Base-by-base conservation (phyloP, 2,329 filamentous ascomycete genomes). In the Zalaria obscura region DNA sequence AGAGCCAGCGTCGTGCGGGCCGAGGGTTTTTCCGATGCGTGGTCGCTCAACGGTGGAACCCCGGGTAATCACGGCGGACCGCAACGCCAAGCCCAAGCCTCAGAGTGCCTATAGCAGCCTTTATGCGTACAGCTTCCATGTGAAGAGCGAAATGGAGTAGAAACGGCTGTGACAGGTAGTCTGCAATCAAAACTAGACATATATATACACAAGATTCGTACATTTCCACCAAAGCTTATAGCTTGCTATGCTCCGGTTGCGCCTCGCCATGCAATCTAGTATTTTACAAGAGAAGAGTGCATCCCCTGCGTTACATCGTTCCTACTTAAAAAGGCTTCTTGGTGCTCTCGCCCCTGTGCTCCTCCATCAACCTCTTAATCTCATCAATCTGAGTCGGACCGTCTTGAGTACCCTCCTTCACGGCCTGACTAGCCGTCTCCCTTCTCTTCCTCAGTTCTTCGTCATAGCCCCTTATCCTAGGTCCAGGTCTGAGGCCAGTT, bases 381-480 rank as follows among this genome's bases (percentile, higher is more conserved):
- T 37, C 35, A 9, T 38, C 10, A 27, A 38, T 25, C 9, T 28
- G 9, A 18, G 10, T 38, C 9, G 10, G 5, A 3, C 4, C 11
- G 9, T 3, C 29, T n/a, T 32, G 29, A 7, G 7, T n/a, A 32
- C 29, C 29, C 29, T 32, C 7, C 18, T 18, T 18, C 18, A 18
- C 18, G 18, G 18, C 18, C 18, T 18, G 18, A 18, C 18, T 18
- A 18, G 18, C 18, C 29, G n/a, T n/a, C 29, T 32, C 29, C 29
- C 29, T 32, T 7, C n/a, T 32, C 25, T 37, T 41, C n/a, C 36
- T 32, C 4, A 33, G n/a, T 47, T 52, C 38, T 25, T 41, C 46
- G 55, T 54, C 45, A 56, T 54, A 50, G 39, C 50, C 42, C 28
- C 39, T 40, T 25, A 49, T 42, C 2, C 48, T 38, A 25, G 49